Evolutionary conservation across 2,329 filamentous ascomycete species (phyloP).

Genomic region (Parafenestella ontariensis): DNA sequence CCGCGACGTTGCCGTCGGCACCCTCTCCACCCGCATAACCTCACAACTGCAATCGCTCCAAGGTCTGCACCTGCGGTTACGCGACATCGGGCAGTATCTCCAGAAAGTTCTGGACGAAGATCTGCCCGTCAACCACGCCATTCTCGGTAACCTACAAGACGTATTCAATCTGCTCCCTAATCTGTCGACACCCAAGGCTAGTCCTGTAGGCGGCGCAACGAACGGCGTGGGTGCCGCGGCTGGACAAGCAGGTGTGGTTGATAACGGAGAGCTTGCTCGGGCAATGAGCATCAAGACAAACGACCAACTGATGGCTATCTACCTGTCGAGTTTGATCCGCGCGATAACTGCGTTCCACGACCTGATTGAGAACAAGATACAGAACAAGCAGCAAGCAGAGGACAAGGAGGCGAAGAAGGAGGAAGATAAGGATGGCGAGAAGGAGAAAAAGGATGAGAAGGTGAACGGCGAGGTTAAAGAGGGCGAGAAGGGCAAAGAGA

Average conservation of each 20-base stretch:
- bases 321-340: constrained; percentile 93
- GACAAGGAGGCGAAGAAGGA: constrained; percentile 81
- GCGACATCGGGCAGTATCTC: constrained; percentile 94
- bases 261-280: constrained; percentile 86
- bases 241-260: constrained; percentile 55
- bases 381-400: constrained; percentile 96
- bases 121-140: constrained; percentile 94
- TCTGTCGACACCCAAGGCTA: constrained; percentile 79
- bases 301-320: constrained; percentile 98
- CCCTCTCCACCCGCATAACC: constrained; percentile 93
- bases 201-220: constrained; percentile 54
- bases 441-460: constrained; percentile 68
- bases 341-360: constrained; percentile 99
- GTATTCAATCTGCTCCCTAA: constrained; percentile 99
- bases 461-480: constrained; percentile 54
- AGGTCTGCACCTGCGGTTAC: constrained; percentile 89
- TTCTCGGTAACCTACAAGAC: constrained; percentile 97
- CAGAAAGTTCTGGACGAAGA: constrained; percentile 94
- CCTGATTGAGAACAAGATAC: constrained; percentile 99
- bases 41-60: constrained; percentile 97
- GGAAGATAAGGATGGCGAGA: constrained; percentile 68
- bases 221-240: constrained; percentile 59
- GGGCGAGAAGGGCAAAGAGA: constrained; percentile 63
- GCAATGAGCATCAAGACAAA: constrained; percentile 99
- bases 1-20: constrained; percentile 95